These are phyloP conservation scores for Aspergillus heteromorphus DNA, from an alignment of 495 filamentous ascomycete species.

Conservation along the genomic window DNA sequence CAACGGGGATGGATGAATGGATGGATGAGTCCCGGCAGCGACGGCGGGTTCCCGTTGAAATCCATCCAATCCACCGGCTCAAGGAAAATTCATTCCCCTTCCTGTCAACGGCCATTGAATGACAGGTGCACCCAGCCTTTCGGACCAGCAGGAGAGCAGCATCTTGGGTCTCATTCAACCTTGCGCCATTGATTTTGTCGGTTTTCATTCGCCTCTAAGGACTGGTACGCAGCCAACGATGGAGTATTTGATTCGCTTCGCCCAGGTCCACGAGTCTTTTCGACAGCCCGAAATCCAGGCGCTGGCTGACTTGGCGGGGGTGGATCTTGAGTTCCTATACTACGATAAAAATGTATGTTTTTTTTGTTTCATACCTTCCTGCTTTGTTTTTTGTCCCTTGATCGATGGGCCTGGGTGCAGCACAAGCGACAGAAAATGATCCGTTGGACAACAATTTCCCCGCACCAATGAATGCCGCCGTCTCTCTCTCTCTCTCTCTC, in stretches of 20 bases:
- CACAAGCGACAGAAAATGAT: background rate
- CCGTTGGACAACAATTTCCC: background rate
- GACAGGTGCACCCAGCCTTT: background rate
- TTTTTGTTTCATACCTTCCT: background rate
- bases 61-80: background rate
- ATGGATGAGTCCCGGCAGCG: background rate
- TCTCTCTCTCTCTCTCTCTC: too few relatives aligned
- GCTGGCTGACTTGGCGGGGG: slow-evolving; percentile 60
- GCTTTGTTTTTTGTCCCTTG: background rate
- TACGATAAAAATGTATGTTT: slow-evolving; percentile 68
- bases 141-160: background rate
- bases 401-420: background rate
- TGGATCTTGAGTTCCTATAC: slow-evolving; percentile 63
- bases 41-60: background rate
- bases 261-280: slow-evolving; percentile 86
- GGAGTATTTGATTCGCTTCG: slow-evolving; percentile 87
- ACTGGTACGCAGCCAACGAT: slow-evolving; percentile 27
- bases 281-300: slow-evolving; percentile 81
- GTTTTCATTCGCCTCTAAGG: background rate
- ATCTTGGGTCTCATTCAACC: background rate
- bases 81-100: background rate
- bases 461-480: slow-evolving; percentile 2
- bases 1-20: too few relatives aligned
- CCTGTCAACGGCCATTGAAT: background rate
- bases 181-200: background rate